A percentile compares a stretch with the other conserved stretches of the same genome.
phyloP scores from a whole-genome alignment of 495 filamentous ascomycete genomes.

The Tuber brumale region DNA sequence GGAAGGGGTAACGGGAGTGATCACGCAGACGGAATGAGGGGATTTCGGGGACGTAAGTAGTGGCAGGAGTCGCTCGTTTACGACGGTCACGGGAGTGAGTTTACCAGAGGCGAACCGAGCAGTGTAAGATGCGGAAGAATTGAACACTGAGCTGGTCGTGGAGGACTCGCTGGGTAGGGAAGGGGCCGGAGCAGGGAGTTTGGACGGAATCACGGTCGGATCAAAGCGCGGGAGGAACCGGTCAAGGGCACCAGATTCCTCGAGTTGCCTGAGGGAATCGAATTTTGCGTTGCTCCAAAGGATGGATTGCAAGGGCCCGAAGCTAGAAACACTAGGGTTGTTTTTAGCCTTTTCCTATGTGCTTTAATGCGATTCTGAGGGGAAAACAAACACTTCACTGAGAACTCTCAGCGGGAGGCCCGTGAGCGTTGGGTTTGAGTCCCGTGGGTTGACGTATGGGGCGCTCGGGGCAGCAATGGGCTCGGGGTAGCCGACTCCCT shows the following conservation, averaged over 20 bases:
- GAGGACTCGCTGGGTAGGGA: constrained; percentile 35
- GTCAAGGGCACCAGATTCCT: constrained; percentile 46
- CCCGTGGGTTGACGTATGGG: constrained; percentile 49
- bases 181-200: constrained; percentile 40
- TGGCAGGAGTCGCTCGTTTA: constrained; percentile 43
- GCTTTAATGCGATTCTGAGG: not conserved
- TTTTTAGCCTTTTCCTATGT: constrained; percentile 4
- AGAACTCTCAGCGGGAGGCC: constrained; percentile 50
- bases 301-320: constrained; percentile 52
- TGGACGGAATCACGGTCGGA: constrained; percentile 69
- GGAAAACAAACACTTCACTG: constrained; percentile 47
- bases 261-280: constrained; percentile 52
- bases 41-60: constrained; percentile 19
- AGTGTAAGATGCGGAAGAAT: constrained; percentile 71
- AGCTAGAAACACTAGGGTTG: constrained; percentile 49
- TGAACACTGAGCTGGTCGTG: constrained; percentile 49
- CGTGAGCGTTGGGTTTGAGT: constrained; percentile 52
- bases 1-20: constrained; percentile 19
- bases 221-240: constrained; percentile 62
- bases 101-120: constrained; percentile 60
- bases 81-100: constrained; percentile 64
- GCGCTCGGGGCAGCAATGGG: constrained; percentile 22
- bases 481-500: constrained; percentile 34
- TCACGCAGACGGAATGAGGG: constrained; percentile 19
- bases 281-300: constrained; percentile 77